Base-by-base conservation (phyloP, 805 yeast genomes). In the Starmerella stigmatis region DNA sequence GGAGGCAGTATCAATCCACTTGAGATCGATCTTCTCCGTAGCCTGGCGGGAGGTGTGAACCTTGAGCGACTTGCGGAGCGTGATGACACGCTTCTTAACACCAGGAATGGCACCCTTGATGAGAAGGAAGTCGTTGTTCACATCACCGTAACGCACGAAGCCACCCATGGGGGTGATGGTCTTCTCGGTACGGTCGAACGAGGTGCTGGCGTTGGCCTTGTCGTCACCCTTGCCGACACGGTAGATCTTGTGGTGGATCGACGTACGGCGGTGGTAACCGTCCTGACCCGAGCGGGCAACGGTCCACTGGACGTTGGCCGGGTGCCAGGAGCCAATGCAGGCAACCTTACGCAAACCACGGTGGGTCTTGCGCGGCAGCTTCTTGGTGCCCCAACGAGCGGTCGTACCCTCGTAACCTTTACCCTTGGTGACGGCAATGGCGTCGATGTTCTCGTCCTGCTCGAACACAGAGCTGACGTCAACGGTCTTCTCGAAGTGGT, bases 271-370 rank as follows among this genome's bases (percentile, higher is more conserved):
- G 77, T 92, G 98, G 95, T 83, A 92, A 85, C 99, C 99, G 78
- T 81, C 85, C 80, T 92, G 98, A 89, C 99, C 99, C 68, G 98
- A 96, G 76, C 99, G 86, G 66, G 98, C 97, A 74, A 92, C 99
- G 68, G 97, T 85, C 94, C 94, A 89, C 74, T 79, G 76, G 71
- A 92, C 99, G 80, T 86, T 95, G 78, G 95, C 81, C 73, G 99
- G 99, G 79, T 92, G 98, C 99, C 99, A 92, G 70, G 99, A 96
- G 81, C 99, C 99, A 68, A 92, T 92, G 86, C 99, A 92, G 69
- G 98, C 99, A 75, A 92, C 99, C 86, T 92, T 92, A 82, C 99
- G 86, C 72, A 89, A 78, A 89, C 99, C 99, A 84, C 97, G 88
- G 76, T 92, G 99, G 72, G 99, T 92, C 94, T 92, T 92, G 79